Evolutionary conservation across 2,329 filamentous ascomycete species (phyloP).

Genomic region (Talaromyces islandicus): DNA sequence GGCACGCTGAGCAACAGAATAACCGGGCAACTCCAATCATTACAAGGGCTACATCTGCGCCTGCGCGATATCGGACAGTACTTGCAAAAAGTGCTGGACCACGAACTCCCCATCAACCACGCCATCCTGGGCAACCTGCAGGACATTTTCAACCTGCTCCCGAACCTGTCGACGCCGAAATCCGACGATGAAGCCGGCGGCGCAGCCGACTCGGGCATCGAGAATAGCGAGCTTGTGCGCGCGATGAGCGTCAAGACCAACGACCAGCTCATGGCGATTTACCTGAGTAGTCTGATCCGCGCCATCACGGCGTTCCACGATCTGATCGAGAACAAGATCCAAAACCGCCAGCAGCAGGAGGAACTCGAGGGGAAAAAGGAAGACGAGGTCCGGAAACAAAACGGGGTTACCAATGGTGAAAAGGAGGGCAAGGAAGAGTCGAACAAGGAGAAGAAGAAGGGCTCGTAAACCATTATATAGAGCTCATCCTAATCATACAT

Average conservation of each 20-base stretch:
- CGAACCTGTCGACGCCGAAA: slow-evolving; percentile 82
- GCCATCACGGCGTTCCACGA: slow-evolving; percentile 99
- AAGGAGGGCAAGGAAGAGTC: slow-evolving; percentile 49
- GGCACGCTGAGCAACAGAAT: slow-evolving; percentile 94
- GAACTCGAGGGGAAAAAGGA: slow-evolving; percentile 69
- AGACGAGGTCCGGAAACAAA: slow-evolving; percentile 50
- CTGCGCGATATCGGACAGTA: slow-evolving; percentile 94
- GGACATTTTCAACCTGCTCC: slow-evolving; percentile 96
- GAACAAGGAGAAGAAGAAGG: slow-evolving; percentile 57
- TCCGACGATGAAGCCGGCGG: slow-evolving; percentile 52
- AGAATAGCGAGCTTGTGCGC: slow-evolving; percentile 81
- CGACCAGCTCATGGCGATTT: slow-evolving; percentile 97
- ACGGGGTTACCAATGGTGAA: slow-evolving; percentile 46
- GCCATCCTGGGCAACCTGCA: slow-evolving; percentile 97
- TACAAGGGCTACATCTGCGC: slow-evolving; percentile 91
- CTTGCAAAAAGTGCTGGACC: slow-evolving; percentile 90
- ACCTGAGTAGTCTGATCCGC: slow-evolving; percentile 90
- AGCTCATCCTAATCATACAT: slow-evolving; percentile 8
- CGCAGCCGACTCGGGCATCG: slow-evolving; percentile 37
- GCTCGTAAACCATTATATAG: slow-evolving; percentile 45
- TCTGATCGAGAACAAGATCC: slow-evolving; percentile 98
- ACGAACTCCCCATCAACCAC: slow-evolving; percentile 91
- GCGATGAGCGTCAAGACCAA: slow-evolving; percentile 99
- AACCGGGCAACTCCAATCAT: slow-evolving; percentile 93
- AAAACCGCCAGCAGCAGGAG: slow-evolving; percentile 94